These are phyloP conservation scores for Alternaria sp. DNA, from an alignment of 2,329 filamentous ascomycete genomes.

Conservation along the genomic window DNA sequence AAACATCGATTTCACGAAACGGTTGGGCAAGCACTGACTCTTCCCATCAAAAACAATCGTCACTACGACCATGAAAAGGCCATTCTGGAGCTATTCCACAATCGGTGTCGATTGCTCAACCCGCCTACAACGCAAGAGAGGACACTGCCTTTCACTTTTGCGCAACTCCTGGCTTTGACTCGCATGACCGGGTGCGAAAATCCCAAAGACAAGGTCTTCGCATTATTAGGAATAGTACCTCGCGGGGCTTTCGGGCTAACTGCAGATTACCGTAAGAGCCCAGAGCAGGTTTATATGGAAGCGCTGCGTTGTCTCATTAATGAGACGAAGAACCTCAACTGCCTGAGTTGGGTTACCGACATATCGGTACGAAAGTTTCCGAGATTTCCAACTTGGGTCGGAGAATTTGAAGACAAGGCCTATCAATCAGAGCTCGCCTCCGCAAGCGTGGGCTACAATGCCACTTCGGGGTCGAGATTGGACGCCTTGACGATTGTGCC, in stretches of 20 bases:
- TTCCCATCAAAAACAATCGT: background rate
- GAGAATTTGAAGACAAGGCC: background rate
- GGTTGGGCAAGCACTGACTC: background rate
- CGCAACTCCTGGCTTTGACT: background rate
- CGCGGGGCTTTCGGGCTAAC: background rate
- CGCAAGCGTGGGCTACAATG: background rate
- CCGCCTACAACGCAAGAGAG: background rate
- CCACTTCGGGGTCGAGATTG: background rate
- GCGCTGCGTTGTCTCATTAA: background rate
- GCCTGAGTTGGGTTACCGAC: conserved; percentile 1
- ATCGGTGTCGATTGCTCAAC: background rate
- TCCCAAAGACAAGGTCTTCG: conserved; percentile 1
- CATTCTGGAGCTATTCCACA: background rate
- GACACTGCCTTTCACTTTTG: background rate
- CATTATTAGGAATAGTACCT: background rate
- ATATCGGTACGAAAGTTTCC: background rate
- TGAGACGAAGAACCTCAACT: background rate
- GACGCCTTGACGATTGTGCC: background rate
- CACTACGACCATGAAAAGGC: background rate
- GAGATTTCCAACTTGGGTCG: background rate
- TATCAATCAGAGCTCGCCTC: conserved; percentile 1
- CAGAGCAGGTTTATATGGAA: background rate
- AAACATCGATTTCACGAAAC: background rate
- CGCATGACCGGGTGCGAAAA: background rate
- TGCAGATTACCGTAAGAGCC: background rate